phyloP scores from a whole-genome alignment of 2,329 filamentous ascomycete species.

The Aspergillus pseudonomiae region DNA sequence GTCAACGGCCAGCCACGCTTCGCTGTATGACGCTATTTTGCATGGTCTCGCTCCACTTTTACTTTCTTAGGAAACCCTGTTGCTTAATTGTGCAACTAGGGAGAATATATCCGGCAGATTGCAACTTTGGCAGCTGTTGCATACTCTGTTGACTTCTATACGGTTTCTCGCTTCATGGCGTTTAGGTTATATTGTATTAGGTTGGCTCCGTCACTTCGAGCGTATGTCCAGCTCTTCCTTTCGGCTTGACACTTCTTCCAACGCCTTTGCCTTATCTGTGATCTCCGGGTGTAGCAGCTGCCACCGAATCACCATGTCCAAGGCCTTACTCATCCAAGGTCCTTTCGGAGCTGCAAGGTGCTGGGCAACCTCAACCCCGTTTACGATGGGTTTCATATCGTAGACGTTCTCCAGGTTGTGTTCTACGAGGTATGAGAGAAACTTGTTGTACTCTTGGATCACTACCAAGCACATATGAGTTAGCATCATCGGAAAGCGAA shows the following conservation, averaged over 20 bases:
- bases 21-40: background rate
- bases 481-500: slow-evolving; percentile 20
- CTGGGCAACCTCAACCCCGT: slow-evolving; percentile 73
- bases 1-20: background rate
- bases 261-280: slow-evolving; percentile 60
- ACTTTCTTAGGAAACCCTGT: background rate
- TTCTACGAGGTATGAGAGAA: slow-evolving; percentile 55
- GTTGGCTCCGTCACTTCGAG: background rate
- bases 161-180: background rate
- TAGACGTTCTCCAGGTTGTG: slow-evolving; percentile 56
- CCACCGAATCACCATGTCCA: slow-evolving; percentile 83
- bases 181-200: background rate
- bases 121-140: background rate
- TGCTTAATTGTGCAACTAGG: background rate
- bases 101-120: background rate
- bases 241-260: slow-evolving; percentile 61
- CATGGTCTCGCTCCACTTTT: background rate
- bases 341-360: slow-evolving; percentile 68
- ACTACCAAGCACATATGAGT: slow-evolving; percentile 34
- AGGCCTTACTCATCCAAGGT: slow-evolving; percentile 79
- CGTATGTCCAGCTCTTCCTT: slow-evolving; percentile 53
- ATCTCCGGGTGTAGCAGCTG: slow-evolving; percentile 77
- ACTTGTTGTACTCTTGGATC: slow-evolving; percentile 55
- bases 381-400: slow-evolving; percentile 65
- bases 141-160: background rate